These are phyloP conservation scores for Neonectria neomacrospora DNA, from an alignment of 2,329 filamentous ascomycete genomes.

Conservation along the genomic window DNA sequence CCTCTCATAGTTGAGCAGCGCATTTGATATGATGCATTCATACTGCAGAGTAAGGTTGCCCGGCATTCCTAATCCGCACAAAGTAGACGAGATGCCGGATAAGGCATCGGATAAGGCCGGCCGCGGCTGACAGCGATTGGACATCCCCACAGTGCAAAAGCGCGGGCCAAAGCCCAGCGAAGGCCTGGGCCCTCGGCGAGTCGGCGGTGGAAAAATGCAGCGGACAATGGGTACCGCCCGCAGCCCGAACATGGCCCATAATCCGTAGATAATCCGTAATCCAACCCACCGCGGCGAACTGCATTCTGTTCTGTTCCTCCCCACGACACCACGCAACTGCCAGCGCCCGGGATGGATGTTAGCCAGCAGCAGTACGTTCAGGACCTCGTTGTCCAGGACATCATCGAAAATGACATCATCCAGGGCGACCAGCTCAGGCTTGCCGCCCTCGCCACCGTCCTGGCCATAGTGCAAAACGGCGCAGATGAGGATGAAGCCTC, in stretches of 20 bases:
- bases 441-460: constrained; percentile 27
- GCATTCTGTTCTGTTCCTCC: neutral
- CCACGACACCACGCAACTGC: constrained; percentile 1
- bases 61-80: neutral
- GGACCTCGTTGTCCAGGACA: constrained; percentile 29
- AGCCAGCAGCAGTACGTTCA: constrained; percentile 6
- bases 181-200: constrained; percentile 8
- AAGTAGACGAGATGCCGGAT: neutral
- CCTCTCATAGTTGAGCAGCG: neutral
- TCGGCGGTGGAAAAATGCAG: neutral
- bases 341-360: neutral
- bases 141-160: neutral
- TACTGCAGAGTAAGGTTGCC: neutral
- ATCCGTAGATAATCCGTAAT: neutral
- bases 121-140: neutral
- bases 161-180: neutral
- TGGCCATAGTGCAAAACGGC: constrained; percentile 15
- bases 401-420: constrained; percentile 26
- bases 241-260: neutral
- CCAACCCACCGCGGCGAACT: constrained; percentile 2
- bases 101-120: neutral
- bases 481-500: constrained; percentile 18
- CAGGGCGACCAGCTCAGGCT: constrained; percentile 17
- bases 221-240: neutral
- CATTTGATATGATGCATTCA: neutral